A percentile compares a stretch with the other conserved stretches of the same genome.
Conservation (phyloP, 208 protist species). For the Acanthamoeba polyphaga region DNA sequence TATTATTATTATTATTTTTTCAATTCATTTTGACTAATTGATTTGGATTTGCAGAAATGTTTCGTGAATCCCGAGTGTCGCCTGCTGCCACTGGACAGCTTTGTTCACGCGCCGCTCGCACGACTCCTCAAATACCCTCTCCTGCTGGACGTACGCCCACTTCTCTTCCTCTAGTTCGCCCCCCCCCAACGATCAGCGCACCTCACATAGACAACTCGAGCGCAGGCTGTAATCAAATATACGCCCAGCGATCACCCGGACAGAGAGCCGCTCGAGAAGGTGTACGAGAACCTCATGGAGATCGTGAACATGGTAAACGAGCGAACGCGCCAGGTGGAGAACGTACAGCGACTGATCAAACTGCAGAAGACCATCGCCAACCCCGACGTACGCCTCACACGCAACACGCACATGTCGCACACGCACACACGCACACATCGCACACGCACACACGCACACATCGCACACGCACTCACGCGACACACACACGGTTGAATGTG, state of each 20-base stretch:
- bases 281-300: constrained; percentile 20
- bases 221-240: constrained; percentile 1
- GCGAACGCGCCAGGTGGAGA: constrained; percentile 24
- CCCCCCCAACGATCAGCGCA: not conserved
- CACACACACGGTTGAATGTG: not conserved
- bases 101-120: not conserved
- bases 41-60: not conserved
- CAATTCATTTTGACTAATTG: no score
- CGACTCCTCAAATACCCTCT: constrained; percentile 3
- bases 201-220: not conserved
- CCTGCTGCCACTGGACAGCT: constrained; percentile 39
- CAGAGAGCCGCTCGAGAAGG: constrained; percentile 17
- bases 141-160: not conserved
- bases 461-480: not conserved
- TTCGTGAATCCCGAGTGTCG: constrained; percentile 36
- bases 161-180: not conserved
- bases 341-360: constrained; percentile 25
- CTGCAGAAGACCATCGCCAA: constrained; percentile 19
- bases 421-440: not conserved
- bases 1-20: no score
- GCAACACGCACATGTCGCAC: not conserved
- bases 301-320: constrained; percentile 46
- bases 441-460: not conserved
- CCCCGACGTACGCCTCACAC: not conserved
- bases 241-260: not conserved